A percentile compares a stretch with the other conserved stretches of the same genome.
Evolutionary conservation across 192 early-diverging fungal genomes (phyloP).

Genomic region (Rhizophagus clarus): DNA sequence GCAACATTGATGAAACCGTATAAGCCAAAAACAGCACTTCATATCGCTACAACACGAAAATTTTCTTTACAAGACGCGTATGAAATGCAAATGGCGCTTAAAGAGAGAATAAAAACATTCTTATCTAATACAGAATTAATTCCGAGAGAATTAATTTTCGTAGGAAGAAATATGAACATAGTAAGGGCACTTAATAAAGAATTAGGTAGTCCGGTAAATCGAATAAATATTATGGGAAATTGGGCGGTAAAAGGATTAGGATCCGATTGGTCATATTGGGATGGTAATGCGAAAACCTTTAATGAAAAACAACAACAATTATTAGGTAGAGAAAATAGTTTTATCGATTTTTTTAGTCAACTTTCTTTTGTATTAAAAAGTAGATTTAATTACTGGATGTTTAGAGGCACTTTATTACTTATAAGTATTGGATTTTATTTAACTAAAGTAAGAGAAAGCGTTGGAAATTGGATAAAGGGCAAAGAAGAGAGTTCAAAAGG

Average conservation of each 20-base stretch:
- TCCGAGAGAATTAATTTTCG: conserved; percentile 89
- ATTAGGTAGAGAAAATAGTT: background rate
- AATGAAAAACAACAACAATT: background rate
- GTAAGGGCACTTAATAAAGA: conserved; percentile 84
- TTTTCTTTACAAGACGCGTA: conserved; percentile 62
- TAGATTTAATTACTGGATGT: conserved; percentile 50
- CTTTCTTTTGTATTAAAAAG: conserved; percentile 32
- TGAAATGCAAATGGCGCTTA: conserved; percentile 73
- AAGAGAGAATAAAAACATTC: conserved; percentile 71
- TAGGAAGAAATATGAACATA: conserved; percentile 87
- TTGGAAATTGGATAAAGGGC: conserved; percentile 40
- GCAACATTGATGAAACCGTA: conserved; percentile 71
- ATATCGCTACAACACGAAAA: conserved; percentile 41
- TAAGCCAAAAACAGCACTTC: conserved; percentile 49
- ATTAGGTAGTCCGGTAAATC: conserved; percentile 84
- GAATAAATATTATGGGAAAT: conserved; percentile 82
- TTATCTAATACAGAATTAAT: conserved; percentile 68
- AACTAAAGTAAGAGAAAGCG: conserved; percentile 44
- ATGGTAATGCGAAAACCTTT: background rate
- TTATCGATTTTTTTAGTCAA: conserved; percentile 26
- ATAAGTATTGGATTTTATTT: conserved; percentile 64
- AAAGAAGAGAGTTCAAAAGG: conserved; percentile 43
- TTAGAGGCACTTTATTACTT: conserved; percentile 59
- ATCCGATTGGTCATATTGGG: conserved; percentile 45
- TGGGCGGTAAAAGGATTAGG: conserved; percentile 69